Percentiles rank a stretch among this genome's conserved stretches.
These are phyloP conservation scores for Tricholoma flavovirens DNA, from an alignment of 768 basidiomycete genomes.

Conservation along the genomic window DNA sequence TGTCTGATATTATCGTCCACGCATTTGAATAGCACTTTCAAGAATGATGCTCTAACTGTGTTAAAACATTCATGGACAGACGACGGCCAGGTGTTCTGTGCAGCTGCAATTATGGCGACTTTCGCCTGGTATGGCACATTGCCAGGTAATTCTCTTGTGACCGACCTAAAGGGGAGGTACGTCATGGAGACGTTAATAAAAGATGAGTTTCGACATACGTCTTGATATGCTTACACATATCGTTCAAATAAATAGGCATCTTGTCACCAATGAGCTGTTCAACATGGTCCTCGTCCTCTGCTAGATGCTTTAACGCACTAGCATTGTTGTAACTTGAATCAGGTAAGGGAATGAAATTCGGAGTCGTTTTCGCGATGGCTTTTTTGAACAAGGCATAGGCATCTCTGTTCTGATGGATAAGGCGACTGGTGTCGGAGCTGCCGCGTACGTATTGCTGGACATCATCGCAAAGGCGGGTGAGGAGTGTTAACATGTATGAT, in stretches of 20 bases:
- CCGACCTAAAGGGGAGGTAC: conserved; percentile 20
- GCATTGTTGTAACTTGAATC: not conserved
- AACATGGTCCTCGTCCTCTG: conserved; percentile 3
- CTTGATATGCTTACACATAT: conserved; percentile 28
- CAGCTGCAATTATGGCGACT: conserved; percentile 24
- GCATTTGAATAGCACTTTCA: not conserved
- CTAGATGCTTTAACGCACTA: not conserved
- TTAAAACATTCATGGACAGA: conserved; percentile 19
- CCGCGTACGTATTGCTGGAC: conserved; percentile 25
- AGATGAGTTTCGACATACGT: conserved; percentile 15
- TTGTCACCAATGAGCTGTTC: no score
- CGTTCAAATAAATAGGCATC: conserved; percentile 21
- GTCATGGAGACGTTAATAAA: not conserved
- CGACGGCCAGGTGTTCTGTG: conserved; percentile 26
- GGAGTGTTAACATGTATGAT: conserved; percentile 28
- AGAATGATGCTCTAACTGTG: conserved; percentile 8
- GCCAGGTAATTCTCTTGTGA: conserved; percentile 32
- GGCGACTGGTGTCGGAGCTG: conserved; percentile 14
- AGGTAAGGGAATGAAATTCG: conserved; percentile 28
- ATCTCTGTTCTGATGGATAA: conserved; percentile 28
- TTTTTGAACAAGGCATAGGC: conserved; percentile 24
- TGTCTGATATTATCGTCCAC: not conserved
- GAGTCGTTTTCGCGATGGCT: conserved; percentile 27
- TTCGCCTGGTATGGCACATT: conserved; percentile 35
- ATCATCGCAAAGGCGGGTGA: conserved; percentile 28